These are phyloP conservation scores for Populus deltoides DNA, from an alignment of 345 rosid species.

Conservation along the genomic window DNA sequence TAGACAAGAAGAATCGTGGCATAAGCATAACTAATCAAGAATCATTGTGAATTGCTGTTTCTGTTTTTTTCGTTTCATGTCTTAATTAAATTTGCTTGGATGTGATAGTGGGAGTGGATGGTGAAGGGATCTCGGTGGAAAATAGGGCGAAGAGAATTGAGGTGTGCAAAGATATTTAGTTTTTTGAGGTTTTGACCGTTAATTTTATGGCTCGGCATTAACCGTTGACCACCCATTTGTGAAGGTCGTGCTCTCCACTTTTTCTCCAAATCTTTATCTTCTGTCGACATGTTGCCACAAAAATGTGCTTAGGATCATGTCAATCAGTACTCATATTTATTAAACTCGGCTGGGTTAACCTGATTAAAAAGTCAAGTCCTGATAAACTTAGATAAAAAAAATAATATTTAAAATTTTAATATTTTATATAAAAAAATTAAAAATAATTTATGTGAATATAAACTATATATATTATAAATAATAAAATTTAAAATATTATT, in stretches of 20 bases:
- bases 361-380: too few species aligned
- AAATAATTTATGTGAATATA: too few species aligned
- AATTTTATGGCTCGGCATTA: slow-evolving; percentile 7
- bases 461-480: too few species aligned
- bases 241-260: slow-evolving; percentile 8
- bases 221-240: neutral
- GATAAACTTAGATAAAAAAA: too few species aligned
- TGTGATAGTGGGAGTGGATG: neutral
- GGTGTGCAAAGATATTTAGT: neutral
- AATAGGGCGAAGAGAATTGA: neutral
- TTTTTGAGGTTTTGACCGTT: neutral
- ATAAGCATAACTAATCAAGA: neutral
- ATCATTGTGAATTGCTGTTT: slow-evolving; percentile 14
- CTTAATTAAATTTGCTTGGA: slow-evolving; percentile 22
- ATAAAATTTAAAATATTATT: too few species aligned
- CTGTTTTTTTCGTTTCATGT: neutral
- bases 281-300: neutral
- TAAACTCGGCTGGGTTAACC: too few species aligned
- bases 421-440: too few species aligned
- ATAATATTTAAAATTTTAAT: too few species aligned
- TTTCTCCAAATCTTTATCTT: neutral
- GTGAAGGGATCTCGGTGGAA: neutral
- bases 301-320: neutral
- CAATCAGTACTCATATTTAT: neutral
- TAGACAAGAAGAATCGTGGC: slow-evolving; percentile 13